A percentile compares a stretch with the other conserved stretches of the same genome.
phyloP scores from a whole-genome alignment of 73 alveolate species.

The Tetrahymena elliotti region DNA sequence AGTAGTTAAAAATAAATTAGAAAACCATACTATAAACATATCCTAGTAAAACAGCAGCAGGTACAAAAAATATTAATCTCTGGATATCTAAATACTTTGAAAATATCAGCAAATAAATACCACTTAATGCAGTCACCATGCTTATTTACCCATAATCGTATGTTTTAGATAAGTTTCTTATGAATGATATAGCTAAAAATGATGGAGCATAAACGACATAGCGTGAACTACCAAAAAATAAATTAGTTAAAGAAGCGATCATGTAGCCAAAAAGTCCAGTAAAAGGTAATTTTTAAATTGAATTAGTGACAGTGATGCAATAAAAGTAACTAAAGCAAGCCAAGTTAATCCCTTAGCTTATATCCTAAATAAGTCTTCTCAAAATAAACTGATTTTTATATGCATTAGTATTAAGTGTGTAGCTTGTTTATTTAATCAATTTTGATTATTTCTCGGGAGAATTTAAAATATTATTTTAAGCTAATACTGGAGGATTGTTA shows the following conservation, averaged over 20 bases:
- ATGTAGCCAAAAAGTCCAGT: neutral
- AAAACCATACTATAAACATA: neutral
- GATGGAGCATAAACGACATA: neutral
- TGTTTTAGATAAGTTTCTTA: neutral
- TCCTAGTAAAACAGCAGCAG: neutral
- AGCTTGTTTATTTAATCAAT: neutral
- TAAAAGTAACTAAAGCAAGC: neutral
- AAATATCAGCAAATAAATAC: neutral
- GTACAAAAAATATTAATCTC: neutral
- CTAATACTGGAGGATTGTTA: neutral
- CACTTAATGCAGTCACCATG: neutral
- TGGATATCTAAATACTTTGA: neutral
- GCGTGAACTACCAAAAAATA: neutral
- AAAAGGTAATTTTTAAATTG: neutral
- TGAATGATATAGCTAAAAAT: neutral
- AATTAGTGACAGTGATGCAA: neutral
- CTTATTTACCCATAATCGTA: neutral
- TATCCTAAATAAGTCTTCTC: neutral
- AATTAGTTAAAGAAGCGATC: neutral
- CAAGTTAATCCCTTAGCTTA: neutral
- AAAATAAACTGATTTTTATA: neutral
- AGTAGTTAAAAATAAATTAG: neutral
- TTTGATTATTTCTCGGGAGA: neutral
- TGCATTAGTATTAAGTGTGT: neutral
- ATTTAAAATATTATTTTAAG: neutral